These are phyloP conservation scores for Lojkania enalia DNA, from an alignment of 2,329 filamentous ascomycete species.

Conservation along the genomic window DNA sequence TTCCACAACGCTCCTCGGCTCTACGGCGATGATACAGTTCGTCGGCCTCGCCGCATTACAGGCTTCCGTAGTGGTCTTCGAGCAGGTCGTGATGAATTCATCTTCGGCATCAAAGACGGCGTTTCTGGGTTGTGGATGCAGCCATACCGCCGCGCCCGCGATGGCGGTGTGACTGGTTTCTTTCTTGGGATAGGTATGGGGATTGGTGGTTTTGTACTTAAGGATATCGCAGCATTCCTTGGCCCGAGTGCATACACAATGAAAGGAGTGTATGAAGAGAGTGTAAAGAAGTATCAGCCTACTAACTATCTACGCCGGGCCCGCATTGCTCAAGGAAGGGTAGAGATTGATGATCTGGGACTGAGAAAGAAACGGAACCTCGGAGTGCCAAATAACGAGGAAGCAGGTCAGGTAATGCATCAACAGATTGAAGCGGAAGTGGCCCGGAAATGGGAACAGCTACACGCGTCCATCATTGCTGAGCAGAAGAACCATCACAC, in stretches of 20 bases:
- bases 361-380: slow-evolving; percentile 10
- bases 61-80: slow-evolving; percentile 65
- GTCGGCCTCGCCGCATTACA: slow-evolving; percentile 64
- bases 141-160: slow-evolving; percentile 60
- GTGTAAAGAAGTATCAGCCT: slow-evolving; percentile 58
- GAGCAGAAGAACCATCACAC: slow-evolving; percentile 31
- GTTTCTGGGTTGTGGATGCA: slow-evolving; percentile 65
- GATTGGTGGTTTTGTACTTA: slow-evolving; percentile 65
- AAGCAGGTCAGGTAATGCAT: slow-evolving; percentile 12
- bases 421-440: slow-evolving; percentile 33
- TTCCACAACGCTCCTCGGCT: slow-evolving; percentile 72
- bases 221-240: slow-evolving; percentile 64
- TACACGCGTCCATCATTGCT: slow-evolving; percentile 26
- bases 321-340: slow-evolving; percentile 60
- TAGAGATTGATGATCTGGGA: slow-evolving; percentile 30
- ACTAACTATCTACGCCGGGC: slow-evolving; percentile 59
- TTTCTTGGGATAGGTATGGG: slow-evolving; percentile 62
- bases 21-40: slow-evolving; percentile 71
- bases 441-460: slow-evolving; percentile 24
- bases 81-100: slow-evolving; percentile 64
- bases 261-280: slow-evolving; percentile 66
- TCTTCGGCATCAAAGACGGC: slow-evolving; percentile 67
- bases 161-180: slow-evolving; percentile 60
- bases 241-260: slow-evolving; percentile 65
- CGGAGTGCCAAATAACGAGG: slow-evolving; percentile 3